A percentile compares a stretch with the other conserved stretches of the same genome.
phyloP scores from a whole-genome alignment of 192 early-diverging fungal genomes.

The Umbelopsis isabellina region DNA sequence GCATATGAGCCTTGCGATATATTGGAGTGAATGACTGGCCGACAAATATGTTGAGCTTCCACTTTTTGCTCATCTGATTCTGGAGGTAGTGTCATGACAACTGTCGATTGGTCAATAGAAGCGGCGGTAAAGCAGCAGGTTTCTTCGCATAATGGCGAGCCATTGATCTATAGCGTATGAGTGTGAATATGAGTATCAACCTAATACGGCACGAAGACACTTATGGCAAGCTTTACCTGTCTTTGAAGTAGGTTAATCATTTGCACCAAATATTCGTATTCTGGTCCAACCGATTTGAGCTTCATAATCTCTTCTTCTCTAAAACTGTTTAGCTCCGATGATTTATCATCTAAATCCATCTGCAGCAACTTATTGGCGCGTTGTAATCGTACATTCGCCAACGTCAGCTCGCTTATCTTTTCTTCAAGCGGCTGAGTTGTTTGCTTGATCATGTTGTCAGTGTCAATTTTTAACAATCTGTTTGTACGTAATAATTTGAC shows the following conservation, averaged over 20 bases:
- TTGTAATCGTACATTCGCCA: slow-evolving; percentile 41
- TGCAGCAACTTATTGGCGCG: slow-evolving; percentile 35
- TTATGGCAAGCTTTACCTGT: slow-evolving; percentile 31
- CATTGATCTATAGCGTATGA: slow-evolving; percentile 31
- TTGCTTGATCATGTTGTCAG: slow-evolving; percentile 46
- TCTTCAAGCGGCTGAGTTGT: slow-evolving; percentile 38
- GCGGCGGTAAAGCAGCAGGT: slow-evolving; percentile 40
- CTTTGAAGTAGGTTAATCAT: slow-evolving; percentile 45
- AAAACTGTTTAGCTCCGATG: slow-evolving; percentile 20
- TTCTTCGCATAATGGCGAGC: slow-evolving; percentile 37
- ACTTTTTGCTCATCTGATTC: slow-evolving; percentile 36
- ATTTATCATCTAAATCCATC: slow-evolving; percentile 41
- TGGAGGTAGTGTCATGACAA: slow-evolving; percentile 43
- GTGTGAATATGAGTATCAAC: background rate
- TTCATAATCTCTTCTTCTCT: slow-evolving; percentile 32
- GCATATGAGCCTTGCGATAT: slow-evolving; percentile 42
- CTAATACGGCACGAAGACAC: background rate
- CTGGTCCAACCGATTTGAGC: slow-evolving; percentile 42
- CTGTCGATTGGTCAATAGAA: slow-evolving; percentile 36
- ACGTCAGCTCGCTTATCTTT: slow-evolving; percentile 32
- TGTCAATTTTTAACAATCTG: slow-evolving; percentile 45
- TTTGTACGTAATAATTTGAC: slow-evolving; percentile 45
- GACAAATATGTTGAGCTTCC: slow-evolving; percentile 45
- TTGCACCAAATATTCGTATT: slow-evolving; percentile 49
- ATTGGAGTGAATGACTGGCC: slow-evolving; percentile 41